Base-by-base conservation (phyloP, 495 filamentous ascomycete species). In the Aspergillus sparsus region DNA sequence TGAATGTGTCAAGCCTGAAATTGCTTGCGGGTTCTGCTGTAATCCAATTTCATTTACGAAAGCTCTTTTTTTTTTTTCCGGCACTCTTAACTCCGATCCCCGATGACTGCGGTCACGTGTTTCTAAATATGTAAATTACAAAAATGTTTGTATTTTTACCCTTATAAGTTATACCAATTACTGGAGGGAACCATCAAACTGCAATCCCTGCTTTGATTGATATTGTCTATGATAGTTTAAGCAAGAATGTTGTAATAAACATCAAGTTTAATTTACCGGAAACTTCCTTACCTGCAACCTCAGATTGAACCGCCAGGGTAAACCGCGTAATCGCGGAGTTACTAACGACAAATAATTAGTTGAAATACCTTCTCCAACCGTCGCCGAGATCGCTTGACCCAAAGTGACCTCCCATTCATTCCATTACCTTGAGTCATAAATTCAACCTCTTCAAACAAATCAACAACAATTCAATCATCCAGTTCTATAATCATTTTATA, bases 351-450 rank as follows among this genome's bases (percentile, higher is more conserved):
- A 15, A 33, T 61, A 31, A 58, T 62, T 62, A 59, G 59, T 49
- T 60, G 18, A 31, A 49, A 12, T 21, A 27, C 21, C 21, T n/a
- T 36, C 44, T 57, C 67, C 64, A 67, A 68, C 58, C 67, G 62
- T 64, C 70, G 66, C 73, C 73, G 73, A 76, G 67, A 61, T 76
- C 73, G 73, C 71, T 64, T 56, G 52, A 53, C 33, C 15, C 32
- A 47, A 46, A 18, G 39, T 9, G 39, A 21, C 27, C 42, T 53
- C 46, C 34, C 33, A 49, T 45, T 33, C 53, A 39, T 47, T 61
- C 49, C 41, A 50, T 47, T 58, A 52, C 55, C 56, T 36, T 21
- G 55, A 46, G 8, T 42, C 11, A 39, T 50, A 53, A 41, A 15
- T 53, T 47, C 10, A 27, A 27, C 21, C 21, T 1, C 21, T 27